Base-by-base conservation (phyloP, 129 eudicot genomes). In the Escallonia rubra region DNA sequence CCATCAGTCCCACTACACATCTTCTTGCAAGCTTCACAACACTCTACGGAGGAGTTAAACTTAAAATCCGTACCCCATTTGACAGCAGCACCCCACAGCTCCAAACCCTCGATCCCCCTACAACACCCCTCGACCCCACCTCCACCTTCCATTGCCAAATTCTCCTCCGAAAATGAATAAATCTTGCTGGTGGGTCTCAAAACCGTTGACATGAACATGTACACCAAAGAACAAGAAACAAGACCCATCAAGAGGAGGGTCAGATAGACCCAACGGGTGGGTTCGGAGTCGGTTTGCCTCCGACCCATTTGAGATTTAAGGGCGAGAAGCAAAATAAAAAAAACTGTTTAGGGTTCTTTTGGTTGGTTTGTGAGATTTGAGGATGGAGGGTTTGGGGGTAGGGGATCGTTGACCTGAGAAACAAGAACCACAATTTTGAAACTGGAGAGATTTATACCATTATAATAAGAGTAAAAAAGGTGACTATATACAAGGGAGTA, bases 81-180 rank as follows among this genome's bases (percentile, higher is more conserved):
- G 61, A 89, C 98, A 76, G 89, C 95, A 73, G 85, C 34, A 3
- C 98, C 98, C 98, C 98, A 93, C 23, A 89, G 77, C 86, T 93
- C 96, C 72, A 84, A 82, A 61, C 75, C 66, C 15, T 81, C 79
- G 55, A 93, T 77, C 86, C 98, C 98, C 74, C 80, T 84, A 59
- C 98, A 93, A 78, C 98, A 88, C 63, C 80, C 86, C 47, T 72
- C 81, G 56, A 56, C 46, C 72, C 50, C 48, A 70, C 42, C 7
- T 50, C n/a, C 72, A 65, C 15, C 57, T 49, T 64, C 67, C 43
- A 65, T 1, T 8, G 57, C 64, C 55, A 74, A 38, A 47, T 72
- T 40, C 23, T 69, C 85, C 34, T 76, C 68, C 41, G 81, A 56
- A 62, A 34, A 54, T 5, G 66, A 55, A n/a, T 51, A 39, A 43